phyloP scores from a whole-genome alignment of 2,329 filamentous ascomycete species.

The Metarhizium album region DNA sequence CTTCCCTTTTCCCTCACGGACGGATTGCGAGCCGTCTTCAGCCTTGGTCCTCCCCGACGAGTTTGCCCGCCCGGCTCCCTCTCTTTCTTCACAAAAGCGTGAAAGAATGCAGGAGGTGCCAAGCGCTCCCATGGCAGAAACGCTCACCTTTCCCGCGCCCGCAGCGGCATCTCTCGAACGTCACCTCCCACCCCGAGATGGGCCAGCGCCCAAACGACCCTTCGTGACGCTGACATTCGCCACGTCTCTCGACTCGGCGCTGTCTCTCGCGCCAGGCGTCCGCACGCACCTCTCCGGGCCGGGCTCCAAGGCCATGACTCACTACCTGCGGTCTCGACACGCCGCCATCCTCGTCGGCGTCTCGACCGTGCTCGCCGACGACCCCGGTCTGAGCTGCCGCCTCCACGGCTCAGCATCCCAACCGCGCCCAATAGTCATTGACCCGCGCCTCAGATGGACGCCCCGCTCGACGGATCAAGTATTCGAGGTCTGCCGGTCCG shows the following conservation, averaged over 20 bases:
- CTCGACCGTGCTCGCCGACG: slow-evolving; percentile 73
- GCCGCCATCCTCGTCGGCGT: slow-evolving; percentile 78
- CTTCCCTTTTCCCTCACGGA: too few species aligned
- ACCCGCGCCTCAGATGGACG: slow-evolving; percentile 67
- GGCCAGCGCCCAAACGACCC: slow-evolving; percentile 16
- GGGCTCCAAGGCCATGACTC: slow-evolving; percentile 83
- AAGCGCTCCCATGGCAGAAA: slow-evolving; percentile 20
- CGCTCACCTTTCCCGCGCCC: slow-evolving; percentile 22
- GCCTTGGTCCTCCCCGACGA: too few species aligned
- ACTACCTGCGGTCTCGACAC: slow-evolving; percentile 74
- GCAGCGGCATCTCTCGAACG: slow-evolving; percentile 22
- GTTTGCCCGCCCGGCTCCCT: too few species aligned
- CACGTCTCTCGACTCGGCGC: slow-evolving; percentile 73
- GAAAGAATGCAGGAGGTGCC: not conserved
- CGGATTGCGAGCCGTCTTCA: too few species aligned
- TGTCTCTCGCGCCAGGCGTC: slow-evolving; percentile 67
- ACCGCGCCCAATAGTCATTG: slow-evolving; percentile 72
- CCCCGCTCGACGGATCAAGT: slow-evolving; percentile 52
- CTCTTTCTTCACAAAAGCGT: not conserved
- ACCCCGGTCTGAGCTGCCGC: slow-evolving; percentile 78
- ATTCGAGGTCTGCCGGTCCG: slow-evolving; percentile 50
- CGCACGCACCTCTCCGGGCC: slow-evolving; percentile 76
- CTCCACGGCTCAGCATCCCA: slow-evolving; percentile 53
- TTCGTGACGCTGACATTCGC: slow-evolving; percentile 82
- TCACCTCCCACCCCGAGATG: slow-evolving; percentile 18